Conservation (phyloP, 257 asterid species). For the Ophiorrhiza pumila region DNA sequence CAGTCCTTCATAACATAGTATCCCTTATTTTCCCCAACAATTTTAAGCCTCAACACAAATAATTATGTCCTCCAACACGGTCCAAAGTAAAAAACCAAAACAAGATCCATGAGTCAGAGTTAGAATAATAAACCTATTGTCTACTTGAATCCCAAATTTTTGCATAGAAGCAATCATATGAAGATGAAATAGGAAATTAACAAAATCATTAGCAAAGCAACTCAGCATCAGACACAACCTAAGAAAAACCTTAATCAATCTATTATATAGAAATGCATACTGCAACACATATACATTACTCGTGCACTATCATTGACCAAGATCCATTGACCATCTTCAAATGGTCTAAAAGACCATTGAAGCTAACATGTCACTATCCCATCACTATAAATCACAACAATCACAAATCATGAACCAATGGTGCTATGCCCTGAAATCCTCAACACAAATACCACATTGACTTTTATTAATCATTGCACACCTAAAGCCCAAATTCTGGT, state of each 20-base stretch:
- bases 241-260: neutral
- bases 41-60: neutral
- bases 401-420: neutral
- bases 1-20: neutral
- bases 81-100: neutral
- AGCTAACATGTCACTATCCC: neutral
- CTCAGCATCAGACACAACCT: neutral
- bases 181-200: too few species aligned
- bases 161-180: neutral
- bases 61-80: too few species aligned
- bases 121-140: neutral
- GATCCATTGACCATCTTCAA: neutral
- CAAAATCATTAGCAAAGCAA: neutral
- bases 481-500: neutral
- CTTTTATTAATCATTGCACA: neutral
- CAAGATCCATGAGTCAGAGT: neutral
- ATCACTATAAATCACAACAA: neutral
- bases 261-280: neutral
- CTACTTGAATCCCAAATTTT: neutral
- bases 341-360: neutral
- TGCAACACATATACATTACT: neutral
- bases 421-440: neutral
- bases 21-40: neutral
- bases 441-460: neutral
- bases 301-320: neutral